Conservation (phyloP, 352 stramenopile genomes). For the Blastocystis sp. region DNA sequence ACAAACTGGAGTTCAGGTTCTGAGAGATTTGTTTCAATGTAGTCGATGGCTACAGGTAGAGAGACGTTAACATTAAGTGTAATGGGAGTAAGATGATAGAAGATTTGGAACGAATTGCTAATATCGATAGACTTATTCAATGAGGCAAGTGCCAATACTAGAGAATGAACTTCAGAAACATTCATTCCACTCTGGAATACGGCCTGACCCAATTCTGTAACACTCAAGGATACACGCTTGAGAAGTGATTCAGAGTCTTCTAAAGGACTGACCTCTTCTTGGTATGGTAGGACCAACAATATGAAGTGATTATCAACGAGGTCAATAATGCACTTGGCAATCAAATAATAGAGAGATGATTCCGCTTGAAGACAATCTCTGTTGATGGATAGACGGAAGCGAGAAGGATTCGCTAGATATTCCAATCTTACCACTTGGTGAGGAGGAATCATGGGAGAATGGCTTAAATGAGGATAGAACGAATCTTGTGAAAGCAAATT, state of each 20-base stretch:
- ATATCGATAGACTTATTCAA: slow-evolving; percentile 25
- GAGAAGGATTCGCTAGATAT: background rate
- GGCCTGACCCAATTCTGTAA: slow-evolving; percentile 8
- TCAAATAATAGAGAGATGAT: too few relatives aligned
- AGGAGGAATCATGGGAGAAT: background rate
- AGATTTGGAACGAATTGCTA: slow-evolving; percentile 17
- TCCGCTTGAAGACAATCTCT: too few relatives aligned
- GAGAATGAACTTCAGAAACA: background rate
- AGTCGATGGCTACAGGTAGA: background rate
- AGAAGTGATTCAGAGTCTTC: background rate
- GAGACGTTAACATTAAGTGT: background rate
- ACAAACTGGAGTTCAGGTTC: slow-evolving; percentile 25
- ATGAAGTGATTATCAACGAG: background rate
- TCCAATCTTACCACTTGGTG: background rate
- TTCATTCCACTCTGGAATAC: background rate
- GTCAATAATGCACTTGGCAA: background rate
- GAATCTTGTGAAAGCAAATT: background rate
- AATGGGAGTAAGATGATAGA: slow-evolving; percentile 26
- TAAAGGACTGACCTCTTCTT: background rate
- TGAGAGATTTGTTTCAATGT: slow-evolving; percentile 12
- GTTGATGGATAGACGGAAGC: too few relatives aligned
- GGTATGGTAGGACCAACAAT: background rate
- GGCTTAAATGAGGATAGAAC: background rate
- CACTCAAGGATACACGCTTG: background rate
- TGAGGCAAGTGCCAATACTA: background rate